phyloP scores from a whole-genome alignment of 2,329 filamentous ascomycete genomes.

The Zasmidium cellare region DNA sequence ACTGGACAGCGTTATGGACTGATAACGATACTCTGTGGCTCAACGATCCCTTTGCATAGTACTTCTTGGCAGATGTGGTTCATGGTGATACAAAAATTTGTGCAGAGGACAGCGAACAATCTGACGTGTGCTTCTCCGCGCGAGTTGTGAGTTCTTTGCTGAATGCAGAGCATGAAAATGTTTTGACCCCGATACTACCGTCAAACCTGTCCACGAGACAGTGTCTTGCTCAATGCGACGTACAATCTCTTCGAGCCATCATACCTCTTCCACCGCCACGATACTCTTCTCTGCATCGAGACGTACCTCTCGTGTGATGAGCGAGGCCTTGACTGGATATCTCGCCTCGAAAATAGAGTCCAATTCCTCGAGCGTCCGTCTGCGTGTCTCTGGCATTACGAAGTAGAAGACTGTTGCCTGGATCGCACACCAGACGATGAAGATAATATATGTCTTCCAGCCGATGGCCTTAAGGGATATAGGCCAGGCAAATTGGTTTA shows the following conservation, averaged over 20 bases:
- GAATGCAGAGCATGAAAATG: no score
- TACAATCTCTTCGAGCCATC: constrained; percentile 20
- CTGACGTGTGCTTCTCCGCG: no score
- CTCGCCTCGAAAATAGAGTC: constrained; percentile 43
- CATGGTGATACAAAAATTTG: no score
- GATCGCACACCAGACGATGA: constrained; percentile 35
- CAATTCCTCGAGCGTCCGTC: constrained; percentile 47
- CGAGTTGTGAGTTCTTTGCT: no score
- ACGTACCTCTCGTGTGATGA: constrained; percentile 26
- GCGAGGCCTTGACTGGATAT: constrained; percentile 40
- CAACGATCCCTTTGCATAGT: no score
- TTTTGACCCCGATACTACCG: no score
- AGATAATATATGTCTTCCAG: constrained; percentile 31
- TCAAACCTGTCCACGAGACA: no score
- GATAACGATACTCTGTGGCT: no score
- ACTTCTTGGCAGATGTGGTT: no score
- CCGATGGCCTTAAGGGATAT: constrained; percentile 28
- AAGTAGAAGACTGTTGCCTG: constrained; percentile 36
- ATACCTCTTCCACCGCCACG: constrained; percentile 17
- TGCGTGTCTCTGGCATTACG: constrained; percentile 42
- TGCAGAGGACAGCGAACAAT: no score
- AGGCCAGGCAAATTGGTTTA: constrained; percentile 37
- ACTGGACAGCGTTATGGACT: no score
- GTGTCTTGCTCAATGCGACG: no score
- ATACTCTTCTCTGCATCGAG: constrained; percentile 25